phyloP scores from a whole-genome alignment of 495 filamentous ascomycete species.

The Neurospora sp. region DNA sequence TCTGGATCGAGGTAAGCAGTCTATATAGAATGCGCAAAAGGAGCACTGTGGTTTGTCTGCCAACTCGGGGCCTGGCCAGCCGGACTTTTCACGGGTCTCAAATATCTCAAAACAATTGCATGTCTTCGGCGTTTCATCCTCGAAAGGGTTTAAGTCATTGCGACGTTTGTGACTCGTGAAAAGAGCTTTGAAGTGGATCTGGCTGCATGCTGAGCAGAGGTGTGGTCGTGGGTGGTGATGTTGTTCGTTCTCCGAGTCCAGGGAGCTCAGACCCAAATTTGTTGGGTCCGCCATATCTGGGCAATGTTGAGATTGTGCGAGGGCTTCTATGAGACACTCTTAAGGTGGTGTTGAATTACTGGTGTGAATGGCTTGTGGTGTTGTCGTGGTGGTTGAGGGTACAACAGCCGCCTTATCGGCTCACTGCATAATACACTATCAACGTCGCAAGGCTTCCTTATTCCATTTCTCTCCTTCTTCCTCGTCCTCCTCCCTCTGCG shows the following conservation, averaged over 20 bases:
- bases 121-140: no score
- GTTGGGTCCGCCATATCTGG: background rate
- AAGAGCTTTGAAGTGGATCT: background rate
- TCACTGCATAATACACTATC: no score
- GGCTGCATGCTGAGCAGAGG: background rate
- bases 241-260: background rate
- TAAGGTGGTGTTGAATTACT: background rate
- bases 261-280: background rate
- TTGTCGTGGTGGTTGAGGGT: no score
- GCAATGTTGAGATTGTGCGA: background rate
- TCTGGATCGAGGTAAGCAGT: background rate
- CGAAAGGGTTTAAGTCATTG: no score
- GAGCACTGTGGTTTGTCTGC: background rate
- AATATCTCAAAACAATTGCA: background rate
- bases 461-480: no score
- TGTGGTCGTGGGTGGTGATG: background rate
- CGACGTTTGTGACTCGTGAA: background rate
- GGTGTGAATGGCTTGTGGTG: background rate
- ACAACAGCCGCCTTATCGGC: no score
- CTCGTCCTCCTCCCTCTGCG: no score
- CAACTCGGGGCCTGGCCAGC: background rate
- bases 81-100: background rate
- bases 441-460: no score
- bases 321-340: background rate
- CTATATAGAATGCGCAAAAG: background rate